phyloP scores from a whole-genome alignment of 2,329 filamentous ascomycete genomes.

The Trichoderma koningii region DNA sequence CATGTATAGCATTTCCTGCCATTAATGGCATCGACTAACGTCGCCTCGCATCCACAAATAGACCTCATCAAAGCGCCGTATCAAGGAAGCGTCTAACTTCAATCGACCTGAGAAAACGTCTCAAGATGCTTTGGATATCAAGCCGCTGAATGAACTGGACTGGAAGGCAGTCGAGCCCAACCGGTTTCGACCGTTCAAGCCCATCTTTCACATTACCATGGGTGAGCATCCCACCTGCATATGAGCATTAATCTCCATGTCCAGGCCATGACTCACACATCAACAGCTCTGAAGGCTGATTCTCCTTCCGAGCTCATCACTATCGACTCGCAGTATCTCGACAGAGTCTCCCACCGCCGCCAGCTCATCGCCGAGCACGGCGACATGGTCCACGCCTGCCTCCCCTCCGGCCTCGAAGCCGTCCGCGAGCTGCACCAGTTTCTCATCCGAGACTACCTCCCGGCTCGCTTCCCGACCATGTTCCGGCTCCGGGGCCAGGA shows the following conservation, averaged over 20 bases:
- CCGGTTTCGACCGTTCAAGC: constrained; percentile 53
- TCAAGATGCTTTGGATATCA: constrained; percentile 24
- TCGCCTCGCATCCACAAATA: neutral
- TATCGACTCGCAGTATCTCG: constrained; percentile 54
- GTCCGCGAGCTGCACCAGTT: constrained; percentile 54
- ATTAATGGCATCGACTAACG: neutral
- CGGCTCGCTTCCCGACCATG: constrained; percentile 50
- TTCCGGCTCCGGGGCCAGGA: constrained; percentile 44
- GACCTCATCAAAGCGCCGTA: neutral
- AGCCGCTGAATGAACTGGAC: constrained; percentile 41
- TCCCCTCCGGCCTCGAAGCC: constrained; percentile 44
- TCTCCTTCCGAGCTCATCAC: constrained; percentile 54
- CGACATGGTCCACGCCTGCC: constrained; percentile 46
- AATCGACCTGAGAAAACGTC: neutral
- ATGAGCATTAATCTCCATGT: neutral
- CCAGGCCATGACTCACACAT: neutral
- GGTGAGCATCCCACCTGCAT: constrained; percentile 39
- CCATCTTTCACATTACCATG: constrained; percentile 58
- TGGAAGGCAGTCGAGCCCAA: constrained; percentile 45
- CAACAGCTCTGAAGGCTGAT: constrained; percentile 44
- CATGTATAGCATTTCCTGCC: neutral
- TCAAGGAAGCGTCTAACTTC: too few species aligned
- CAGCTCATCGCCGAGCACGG: constrained; percentile 44
- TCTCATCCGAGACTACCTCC: constrained; percentile 51
- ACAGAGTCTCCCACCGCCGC: constrained; percentile 46